Evolutionary conservation across 1,284 basidiomycete species (phyloP), one percentile per base, ranked within the genome.

Genomic region (Marasmius tenuissimus): DNA sequence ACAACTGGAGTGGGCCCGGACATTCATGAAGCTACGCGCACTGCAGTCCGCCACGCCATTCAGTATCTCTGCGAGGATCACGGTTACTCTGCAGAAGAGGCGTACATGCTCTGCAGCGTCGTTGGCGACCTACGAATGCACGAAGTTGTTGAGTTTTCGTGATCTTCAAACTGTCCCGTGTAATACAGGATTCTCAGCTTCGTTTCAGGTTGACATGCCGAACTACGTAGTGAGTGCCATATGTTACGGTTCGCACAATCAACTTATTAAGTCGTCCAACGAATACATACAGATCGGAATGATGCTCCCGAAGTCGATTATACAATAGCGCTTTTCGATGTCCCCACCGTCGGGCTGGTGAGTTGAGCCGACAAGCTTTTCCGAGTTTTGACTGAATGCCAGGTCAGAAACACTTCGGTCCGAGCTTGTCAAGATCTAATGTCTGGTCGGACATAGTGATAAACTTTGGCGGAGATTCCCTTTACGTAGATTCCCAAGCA

Each of bases 51-150:
- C 20, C 72, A 81, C 61, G 87, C 87, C 85, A 85, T 88, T 53
- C 69, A 75, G 4, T 84, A 80, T 66, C 71, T 87, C 7, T 69
- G 67, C 6, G 73, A 69, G 0, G 81, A 84, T 62, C 73, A 81
- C 61, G 72, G 73, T 4, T 67, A 87, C 40, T 68, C 69, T 33
- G 67, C 76, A 9, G 75, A 75, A 3, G 81, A 81, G 1, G 85
- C 84, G 27, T 87, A 87, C 65, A 86, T 87, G 74, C 73, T 87
- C 0, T 87, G 85, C 67, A 87, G 86, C 65, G 81, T 87, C 53
- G 83, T 80, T 0, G 85, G 81, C 1, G 85, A 87, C 68, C 68
- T 87, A 62, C 75, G 81, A 58, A 78, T 88, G 76, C 86, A 86
- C 63, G 86, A 87, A 73, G 85, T 86, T 69, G 86, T 86, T 47